Conservation (phyloP, 371 early-diverging fungal species). For the Polyrhizophydium stewartii region DNA sequence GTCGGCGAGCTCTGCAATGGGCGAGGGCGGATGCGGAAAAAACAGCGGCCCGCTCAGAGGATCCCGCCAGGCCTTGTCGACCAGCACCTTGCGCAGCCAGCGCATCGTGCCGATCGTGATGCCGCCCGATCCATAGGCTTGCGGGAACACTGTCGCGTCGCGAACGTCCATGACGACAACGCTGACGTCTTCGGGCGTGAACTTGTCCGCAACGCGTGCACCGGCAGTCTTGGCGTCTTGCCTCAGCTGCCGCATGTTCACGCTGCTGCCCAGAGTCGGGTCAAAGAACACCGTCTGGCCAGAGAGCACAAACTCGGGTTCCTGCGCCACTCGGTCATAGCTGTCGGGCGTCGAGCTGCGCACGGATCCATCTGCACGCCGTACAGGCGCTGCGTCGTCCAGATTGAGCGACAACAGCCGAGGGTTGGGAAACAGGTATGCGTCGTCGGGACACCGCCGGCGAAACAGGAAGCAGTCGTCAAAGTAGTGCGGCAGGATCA, state of each 20-base stretch:
- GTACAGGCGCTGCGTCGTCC: no score
- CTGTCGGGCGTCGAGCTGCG: no score
- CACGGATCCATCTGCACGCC: no score
- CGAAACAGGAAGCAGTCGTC: conserved; percentile 64
- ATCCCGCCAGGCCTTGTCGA: no score
- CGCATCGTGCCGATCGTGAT: not conserved
- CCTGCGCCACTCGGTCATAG: no score
- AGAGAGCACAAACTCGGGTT: no score
- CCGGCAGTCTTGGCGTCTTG: not conserved
- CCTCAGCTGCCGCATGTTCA: not conserved
- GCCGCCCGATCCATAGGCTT: not conserved
- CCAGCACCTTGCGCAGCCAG: not conserved
- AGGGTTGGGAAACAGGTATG: conserved; percentile 51
- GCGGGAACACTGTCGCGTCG: not conserved
- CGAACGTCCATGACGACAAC: not conserved
- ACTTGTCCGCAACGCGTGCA: not conserved
- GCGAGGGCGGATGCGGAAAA: no score
- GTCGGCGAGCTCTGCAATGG: no score
- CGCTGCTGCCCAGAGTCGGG: not conserved
- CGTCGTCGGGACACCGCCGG: conserved; percentile 44
- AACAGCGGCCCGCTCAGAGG: no score
- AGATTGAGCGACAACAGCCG: conserved; percentile 11
- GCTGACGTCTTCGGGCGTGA: not conserved
- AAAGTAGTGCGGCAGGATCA: conserved; percentile 76
- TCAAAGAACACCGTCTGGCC: not conserved